Conservation (phyloP, 352 stramenopile genomes). For the Pythium oligandrum region DNA sequence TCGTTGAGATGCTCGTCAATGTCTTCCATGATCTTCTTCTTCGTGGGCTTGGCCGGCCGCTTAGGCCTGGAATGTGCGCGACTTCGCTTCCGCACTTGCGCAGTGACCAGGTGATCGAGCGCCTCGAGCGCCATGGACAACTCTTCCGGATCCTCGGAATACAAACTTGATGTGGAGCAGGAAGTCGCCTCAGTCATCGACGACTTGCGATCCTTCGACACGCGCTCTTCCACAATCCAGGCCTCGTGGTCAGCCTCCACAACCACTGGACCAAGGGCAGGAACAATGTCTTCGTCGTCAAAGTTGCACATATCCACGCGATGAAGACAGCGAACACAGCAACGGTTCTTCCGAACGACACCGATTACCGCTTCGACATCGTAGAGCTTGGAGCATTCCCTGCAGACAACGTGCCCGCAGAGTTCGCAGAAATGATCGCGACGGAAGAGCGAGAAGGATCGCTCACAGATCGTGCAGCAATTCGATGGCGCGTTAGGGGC, state of each 20-base stretch:
- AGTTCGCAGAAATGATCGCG: conserved; percentile 50
- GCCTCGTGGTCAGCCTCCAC: conserved; percentile 32
- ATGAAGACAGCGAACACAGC: conserved; percentile 49
- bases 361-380: conserved; percentile 47
- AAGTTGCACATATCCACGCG: conserved; percentile 54
- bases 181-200: not conserved
- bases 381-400: conserved; percentile 48
- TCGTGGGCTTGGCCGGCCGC: conserved; percentile 18
- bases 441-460: conserved; percentile 42
- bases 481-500: conserved; percentile 19
- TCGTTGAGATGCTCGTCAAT: conserved; percentile 39
- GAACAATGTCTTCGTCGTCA: conserved; percentile 50
- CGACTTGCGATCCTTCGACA: not conserved
- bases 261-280: conserved; percentile 35
- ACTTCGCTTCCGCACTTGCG: not conserved
- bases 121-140: conserved; percentile 39
- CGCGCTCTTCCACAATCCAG: conserved; percentile 25
- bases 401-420: conserved; percentile 46
- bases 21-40: conserved; percentile 26
- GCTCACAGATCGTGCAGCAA: conserved; percentile 42
- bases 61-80: no score
- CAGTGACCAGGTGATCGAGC: conserved; percentile 35
- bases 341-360: conserved; percentile 37
- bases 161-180: conserved; percentile 16
- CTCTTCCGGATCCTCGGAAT: conserved; percentile 31